Percentiles rank a stretch among this genome's conserved stretches.
phyloP scores from a whole-genome alignment of 1,284 basidiomycete genomes.

The Tremellales sp. region DNA sequence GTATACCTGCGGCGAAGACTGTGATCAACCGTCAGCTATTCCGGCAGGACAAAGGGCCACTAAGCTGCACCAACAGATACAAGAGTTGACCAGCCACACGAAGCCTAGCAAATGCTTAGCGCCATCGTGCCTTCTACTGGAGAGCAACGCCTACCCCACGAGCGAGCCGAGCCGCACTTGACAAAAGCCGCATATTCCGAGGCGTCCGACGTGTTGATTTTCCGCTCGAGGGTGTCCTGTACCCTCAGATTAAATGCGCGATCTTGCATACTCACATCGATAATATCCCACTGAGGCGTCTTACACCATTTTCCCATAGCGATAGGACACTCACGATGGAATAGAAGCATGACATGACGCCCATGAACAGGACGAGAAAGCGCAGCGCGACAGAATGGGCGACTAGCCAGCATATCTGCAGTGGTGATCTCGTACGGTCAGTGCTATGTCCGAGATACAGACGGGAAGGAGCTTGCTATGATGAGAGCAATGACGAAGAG shows the following conservation, averaged over 20 bases:
- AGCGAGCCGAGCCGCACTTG: conserved; percentile 55
- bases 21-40: conserved; percentile 3
- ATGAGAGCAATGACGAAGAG: conserved; percentile 40
- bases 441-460: neutral
- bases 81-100: conserved; percentile 80
- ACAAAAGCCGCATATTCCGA: conserved; percentile 82
- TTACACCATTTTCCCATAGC: no score
- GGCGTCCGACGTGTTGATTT: conserved; percentile 89
- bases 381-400: conserved; percentile 56
- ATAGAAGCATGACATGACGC: conserved; percentile 91
- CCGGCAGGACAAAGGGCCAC: neutral
- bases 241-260: no score
- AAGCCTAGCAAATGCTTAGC: no score
- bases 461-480: conserved; percentile 22
- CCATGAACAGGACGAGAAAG: conserved; percentile 80
- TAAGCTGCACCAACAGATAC: conserved; percentile 54
- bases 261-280: conserved; percentile 62
- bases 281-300: conserved; percentile 69
- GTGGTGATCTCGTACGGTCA: neutral
- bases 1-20: conserved; percentile 73
- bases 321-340: conserved; percentile 35
- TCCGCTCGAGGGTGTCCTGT: conserved; percentile 81
- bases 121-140: no score
- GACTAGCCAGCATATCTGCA: conserved; percentile 74
- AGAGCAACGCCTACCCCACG: conserved; percentile 51